A percentile compares a stretch with the other conserved stretches of the same genome.
phyloP scores from a whole-genome alignment of 2,329 filamentous ascomycete genomes.

The Aspergillus transmontanensis region DNA sequence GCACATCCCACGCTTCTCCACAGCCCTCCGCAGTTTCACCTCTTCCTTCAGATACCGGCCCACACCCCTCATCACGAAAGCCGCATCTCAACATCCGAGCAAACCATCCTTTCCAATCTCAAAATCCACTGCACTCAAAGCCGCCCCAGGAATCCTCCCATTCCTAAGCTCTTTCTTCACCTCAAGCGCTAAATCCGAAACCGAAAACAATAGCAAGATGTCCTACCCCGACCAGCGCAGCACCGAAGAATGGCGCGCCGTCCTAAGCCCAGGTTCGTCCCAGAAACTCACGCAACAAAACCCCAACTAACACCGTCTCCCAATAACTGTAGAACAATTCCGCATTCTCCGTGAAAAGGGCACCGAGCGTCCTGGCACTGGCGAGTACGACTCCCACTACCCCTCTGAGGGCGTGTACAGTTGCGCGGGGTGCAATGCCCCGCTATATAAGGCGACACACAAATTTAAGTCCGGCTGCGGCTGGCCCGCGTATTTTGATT shows the following conservation, averaged over 20 bases:
- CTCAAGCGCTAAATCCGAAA: slow-evolving; percentile 55
- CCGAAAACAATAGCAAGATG: slow-evolving; percentile 37
- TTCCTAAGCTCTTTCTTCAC: slow-evolving; percentile 77
- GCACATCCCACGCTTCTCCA: slow-evolving; percentile 25
- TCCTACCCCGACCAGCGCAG: slow-evolving; percentile 77
- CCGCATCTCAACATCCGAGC: neutral
- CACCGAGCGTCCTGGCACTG: slow-evolving; percentile 78
- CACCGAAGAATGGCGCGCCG: slow-evolving; percentile 84
- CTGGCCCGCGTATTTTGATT: slow-evolving; percentile 98
- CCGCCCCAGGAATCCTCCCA: slow-evolving; percentile 79
- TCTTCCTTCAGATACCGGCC: slow-evolving; percentile 22
- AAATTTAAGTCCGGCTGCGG: slow-evolving; percentile 97
- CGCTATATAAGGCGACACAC: slow-evolving; percentile 88
- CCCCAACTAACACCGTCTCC: neutral
- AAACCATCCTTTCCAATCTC: slow-evolving; percentile 28
- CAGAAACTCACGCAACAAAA: slow-evolving; percentile 40
- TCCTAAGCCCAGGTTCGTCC: slow-evolving; percentile 69
- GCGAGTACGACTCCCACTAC: slow-evolving; percentile 85
- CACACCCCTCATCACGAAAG: slow-evolving; percentile 24
- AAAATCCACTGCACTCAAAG: slow-evolving; percentile 49
- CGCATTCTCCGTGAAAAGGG: slow-evolving; percentile 88
- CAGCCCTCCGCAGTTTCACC: slow-evolving; percentile 23
- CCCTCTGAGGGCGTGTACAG: slow-evolving; percentile 76
- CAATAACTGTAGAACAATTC: slow-evolving; percentile 76
- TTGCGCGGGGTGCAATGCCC: slow-evolving; percentile 82